Evolutionary conservation across 2,329 filamentous ascomycete species (phyloP).

Genomic region (Aaosphaeria arxii): DNA sequence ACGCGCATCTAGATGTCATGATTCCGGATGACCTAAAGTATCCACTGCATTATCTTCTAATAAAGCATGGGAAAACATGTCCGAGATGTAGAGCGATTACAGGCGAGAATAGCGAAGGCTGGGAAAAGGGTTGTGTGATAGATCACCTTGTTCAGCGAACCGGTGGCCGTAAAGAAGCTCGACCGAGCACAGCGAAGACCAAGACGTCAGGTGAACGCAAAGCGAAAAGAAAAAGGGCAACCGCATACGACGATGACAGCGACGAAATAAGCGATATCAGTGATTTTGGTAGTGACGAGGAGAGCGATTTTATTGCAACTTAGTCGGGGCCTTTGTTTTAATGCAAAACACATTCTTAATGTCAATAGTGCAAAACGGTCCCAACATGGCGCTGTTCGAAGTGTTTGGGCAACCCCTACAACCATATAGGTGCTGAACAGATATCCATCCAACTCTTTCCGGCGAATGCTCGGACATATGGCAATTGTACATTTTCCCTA

Average conservation of each 20-base stretch:
- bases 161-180: conserved; percentile 50
- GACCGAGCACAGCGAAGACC: conserved; percentile 12
- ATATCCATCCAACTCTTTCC: background rate
- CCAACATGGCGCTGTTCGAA: no score
- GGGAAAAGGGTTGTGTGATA: conserved; percentile 63
- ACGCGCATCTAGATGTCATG: conserved; percentile 58
- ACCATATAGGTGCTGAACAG: no score
- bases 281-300: conserved; percentile 24
- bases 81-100: conserved; percentile 61
- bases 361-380: no score
- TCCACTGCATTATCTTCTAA: conserved; percentile 59
- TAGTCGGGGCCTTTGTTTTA: no score
- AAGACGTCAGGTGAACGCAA: background rate
- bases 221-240: conserved; percentile 3
- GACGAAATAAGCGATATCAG: conserved; percentile 24
- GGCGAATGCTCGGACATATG: background rate
- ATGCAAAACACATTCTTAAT: no score
- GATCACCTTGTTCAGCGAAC: conserved; percentile 59
- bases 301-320: background rate
- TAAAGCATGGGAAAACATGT: conserved; percentile 62
- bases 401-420: no score
- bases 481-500: background rate
- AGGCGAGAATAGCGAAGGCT: conserved; percentile 57
- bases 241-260: conserved; percentile 20
- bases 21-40: conserved; percentile 64